Evolutionary conservation across 768 basidiomycete species (phyloP).

Genomic region (Termitomyces sp.): DNA sequence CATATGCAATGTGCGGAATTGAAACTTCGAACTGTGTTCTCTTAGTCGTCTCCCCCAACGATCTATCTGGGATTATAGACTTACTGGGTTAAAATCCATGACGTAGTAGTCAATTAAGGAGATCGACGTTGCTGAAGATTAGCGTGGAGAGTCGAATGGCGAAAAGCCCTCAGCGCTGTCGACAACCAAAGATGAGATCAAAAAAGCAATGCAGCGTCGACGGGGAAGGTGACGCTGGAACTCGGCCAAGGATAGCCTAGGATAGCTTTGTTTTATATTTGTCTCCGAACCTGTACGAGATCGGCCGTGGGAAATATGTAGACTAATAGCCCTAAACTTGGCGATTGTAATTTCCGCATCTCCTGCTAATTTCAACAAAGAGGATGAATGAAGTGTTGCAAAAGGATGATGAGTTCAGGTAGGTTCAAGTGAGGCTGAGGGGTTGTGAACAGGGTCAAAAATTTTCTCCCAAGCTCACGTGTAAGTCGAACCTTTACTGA

Average conservation of each 20-base stretch:
- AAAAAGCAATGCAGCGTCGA: constrained; percentile 5
- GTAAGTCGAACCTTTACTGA: neutral
- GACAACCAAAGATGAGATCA: constrained; percentile 3
- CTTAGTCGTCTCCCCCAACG: neutral
- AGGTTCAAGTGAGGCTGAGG: neutral
- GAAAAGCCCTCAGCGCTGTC: constrained; percentile 18
- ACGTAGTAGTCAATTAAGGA: constrained; percentile 16
- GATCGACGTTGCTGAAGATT: constrained; percentile 5
- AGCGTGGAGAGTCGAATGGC: constrained; percentile 10
- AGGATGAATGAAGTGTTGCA: neutral
- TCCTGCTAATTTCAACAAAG: neutral
- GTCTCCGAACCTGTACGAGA: constrained; percentile 2
- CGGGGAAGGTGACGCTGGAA: neutral
- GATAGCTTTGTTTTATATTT: constrained; percentile 4
- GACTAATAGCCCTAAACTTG: neutral
- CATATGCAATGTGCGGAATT: constrained; percentile 73
- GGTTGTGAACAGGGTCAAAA: neutral
- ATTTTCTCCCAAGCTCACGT: neutral
- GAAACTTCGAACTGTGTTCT: constrained; percentile 55
- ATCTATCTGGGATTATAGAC: constrained; percentile 9
- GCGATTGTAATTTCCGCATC: neutral
- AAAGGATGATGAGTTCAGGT: neutral
- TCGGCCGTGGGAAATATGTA: neutral
- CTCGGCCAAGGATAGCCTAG: neutral
- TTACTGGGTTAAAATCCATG: constrained; percentile 51